Evolutionary conservation across 257 asterid species (phyloP).

Genomic region (Solanum pinnatisectum): DNA sequence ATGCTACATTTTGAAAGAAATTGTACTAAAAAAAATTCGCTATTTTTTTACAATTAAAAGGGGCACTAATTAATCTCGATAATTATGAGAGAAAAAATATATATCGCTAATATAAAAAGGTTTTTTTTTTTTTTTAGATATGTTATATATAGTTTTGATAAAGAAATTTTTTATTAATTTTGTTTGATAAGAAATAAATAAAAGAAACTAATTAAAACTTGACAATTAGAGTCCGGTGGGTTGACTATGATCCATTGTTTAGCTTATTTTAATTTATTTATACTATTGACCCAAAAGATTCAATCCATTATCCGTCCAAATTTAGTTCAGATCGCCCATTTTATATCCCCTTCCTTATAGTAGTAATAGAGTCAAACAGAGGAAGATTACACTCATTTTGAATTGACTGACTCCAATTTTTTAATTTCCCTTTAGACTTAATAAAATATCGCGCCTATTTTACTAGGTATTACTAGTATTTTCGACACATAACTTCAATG

Average conservation of each 20-base stretch:
- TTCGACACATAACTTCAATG: background rate
- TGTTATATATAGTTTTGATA: background rate
- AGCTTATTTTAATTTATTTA: background rate
- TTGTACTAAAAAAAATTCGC: too few species aligned
- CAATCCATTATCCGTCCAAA: background rate
- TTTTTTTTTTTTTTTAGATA: too few species aligned
- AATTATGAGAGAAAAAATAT: background rate
- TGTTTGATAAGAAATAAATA: background rate
- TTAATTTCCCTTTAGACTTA: background rate
- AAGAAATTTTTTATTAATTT: background rate
- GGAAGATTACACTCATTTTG: background rate
- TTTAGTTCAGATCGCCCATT: background rate
- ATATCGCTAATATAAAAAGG: background rate
- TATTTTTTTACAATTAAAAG: too few species aligned
- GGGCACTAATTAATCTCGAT: background rate
- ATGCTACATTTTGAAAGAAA: too few species aligned
- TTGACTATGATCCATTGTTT: background rate
- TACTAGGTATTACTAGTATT: background rate
- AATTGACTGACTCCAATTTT: background rate
- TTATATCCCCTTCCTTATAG: too few species aligned
- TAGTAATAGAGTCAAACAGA: background rate
- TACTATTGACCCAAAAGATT: background rate
- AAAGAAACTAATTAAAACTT: too few species aligned
- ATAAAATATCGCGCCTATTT: background rate
- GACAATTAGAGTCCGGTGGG: background rate